Conservation (phyloP, 1,284 basidiomycete species). For the Leccinum griseonigrum region DNA sequence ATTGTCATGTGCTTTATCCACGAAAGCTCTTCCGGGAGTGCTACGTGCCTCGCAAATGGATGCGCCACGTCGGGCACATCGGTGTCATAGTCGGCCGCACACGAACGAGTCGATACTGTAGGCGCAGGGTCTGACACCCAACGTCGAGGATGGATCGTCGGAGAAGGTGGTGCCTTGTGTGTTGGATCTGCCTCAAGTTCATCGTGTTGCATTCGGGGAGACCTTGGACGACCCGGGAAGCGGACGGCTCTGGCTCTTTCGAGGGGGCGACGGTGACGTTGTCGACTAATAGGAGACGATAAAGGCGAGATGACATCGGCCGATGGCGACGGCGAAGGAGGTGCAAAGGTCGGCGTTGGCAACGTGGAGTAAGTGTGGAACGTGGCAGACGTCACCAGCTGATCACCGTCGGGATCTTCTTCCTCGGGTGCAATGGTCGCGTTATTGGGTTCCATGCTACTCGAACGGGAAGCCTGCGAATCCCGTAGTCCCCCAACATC, state of each 20-base stretch:
- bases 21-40: constrained; percentile 38
- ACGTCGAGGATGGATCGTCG: constrained; percentile 10
- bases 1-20: constrained; percentile 56
- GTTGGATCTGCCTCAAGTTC: constrained; percentile 16
- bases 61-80: constrained; percentile 12
- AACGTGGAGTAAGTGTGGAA: constrained; percentile 30
- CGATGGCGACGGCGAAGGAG: constrained; percentile 31
- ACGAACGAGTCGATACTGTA: constrained; percentile 2
- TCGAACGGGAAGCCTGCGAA: constrained; percentile 17
- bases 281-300: constrained; percentile 19
- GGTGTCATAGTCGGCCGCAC: constrained; percentile 1
- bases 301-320: constrained; percentile 23
- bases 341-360: constrained; percentile 28
- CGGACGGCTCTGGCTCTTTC: constrained; percentile 33
- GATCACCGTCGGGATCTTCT: constrained; percentile 21
- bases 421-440: constrained; percentile 9
- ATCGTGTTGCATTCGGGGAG: constrained; percentile 21
- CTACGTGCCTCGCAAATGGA: constrained; percentile 13
- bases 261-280: constrained; percentile 31
- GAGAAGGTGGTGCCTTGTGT: constrained; percentile 5
- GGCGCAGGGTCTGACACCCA: constrained; percentile 10
- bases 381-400: constrained; percentile 14
- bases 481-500: constrained; percentile 8
- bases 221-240: constrained; percentile 23
- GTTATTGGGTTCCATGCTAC: constrained; percentile 3